Evolutionary conservation across 768 basidiomycete genomes (phyloP).

Genomic region (Boletus edulis): DNA sequence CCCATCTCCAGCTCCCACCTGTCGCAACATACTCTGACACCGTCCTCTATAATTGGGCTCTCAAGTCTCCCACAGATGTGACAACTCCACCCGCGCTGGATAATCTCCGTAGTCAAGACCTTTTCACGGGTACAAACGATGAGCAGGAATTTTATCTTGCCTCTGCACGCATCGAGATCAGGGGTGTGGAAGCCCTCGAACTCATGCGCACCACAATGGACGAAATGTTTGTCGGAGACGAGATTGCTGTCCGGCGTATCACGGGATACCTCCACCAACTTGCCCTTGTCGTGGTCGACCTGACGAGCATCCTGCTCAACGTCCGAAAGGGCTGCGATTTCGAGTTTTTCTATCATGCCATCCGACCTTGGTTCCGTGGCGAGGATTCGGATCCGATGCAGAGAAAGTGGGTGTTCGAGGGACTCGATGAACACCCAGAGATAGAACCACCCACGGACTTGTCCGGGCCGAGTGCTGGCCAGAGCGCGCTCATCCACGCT

Average conservation of each 20-base stretch:
- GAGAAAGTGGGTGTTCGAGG: slow-evolving; percentile 59
- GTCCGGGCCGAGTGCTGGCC: slow-evolving; percentile 80
- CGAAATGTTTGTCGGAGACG: slow-evolving; percentile 79
- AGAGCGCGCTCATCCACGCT: slow-evolving; percentile 74
- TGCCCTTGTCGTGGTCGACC: slow-evolving; percentile 58
- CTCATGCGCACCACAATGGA: slow-evolving; percentile 86
- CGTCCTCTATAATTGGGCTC: slow-evolving; percentile 84
- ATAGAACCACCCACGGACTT: slow-evolving; percentile 50
- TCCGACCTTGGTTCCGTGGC: slow-evolving; percentile 83
- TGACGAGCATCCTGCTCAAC: slow-evolving; percentile 56
- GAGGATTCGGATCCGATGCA: slow-evolving; percentile 49
- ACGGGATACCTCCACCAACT: slow-evolving; percentile 65
- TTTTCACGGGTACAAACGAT: slow-evolving; percentile 76
- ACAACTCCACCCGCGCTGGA: slow-evolving; percentile 41
- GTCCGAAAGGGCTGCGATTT: slow-evolving; percentile 75
- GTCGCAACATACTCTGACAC: slow-evolving; percentile 89
- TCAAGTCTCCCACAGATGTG: slow-evolving; percentile 25
- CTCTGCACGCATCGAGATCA: slow-evolving; percentile 83
- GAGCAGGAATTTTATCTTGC: slow-evolving; percentile 88
- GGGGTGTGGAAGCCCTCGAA: slow-evolving; percentile 79
- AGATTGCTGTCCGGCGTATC: slow-evolving; percentile 59
- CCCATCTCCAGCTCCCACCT: slow-evolving; percentile 76
- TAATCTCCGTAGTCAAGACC: slow-evolving; percentile 61
- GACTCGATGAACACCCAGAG: slow-evolving; percentile 46
- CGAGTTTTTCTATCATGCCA: slow-evolving; percentile 62